Conservation (phyloP, 192 early-diverging fungal genomes). For the Entomortierella lignicola region DNA sequence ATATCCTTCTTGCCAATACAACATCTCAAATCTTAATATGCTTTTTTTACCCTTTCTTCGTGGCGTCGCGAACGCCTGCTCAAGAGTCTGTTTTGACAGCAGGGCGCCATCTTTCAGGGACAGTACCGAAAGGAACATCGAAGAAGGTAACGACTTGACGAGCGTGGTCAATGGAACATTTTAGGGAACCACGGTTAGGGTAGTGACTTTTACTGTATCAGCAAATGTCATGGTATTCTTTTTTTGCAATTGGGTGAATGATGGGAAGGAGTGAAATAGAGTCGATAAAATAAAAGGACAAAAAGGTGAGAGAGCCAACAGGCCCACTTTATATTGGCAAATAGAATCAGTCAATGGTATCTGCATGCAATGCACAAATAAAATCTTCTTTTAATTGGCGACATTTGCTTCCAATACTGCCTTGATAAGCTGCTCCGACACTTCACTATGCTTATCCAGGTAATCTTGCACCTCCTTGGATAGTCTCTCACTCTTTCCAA, state of each 20-base stretch:
- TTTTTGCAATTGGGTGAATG: too few species aligned
- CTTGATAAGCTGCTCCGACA: not conserved
- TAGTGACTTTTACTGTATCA: slow-evolving; percentile 11
- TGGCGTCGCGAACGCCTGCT: slow-evolving; percentile 27
- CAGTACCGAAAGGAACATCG: slow-evolving; percentile 17
- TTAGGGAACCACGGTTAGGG: slow-evolving; percentile 15
- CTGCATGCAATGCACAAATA: too few species aligned
- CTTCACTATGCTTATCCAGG: not conserved
- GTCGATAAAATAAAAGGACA: too few species aligned
- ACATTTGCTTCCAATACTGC: not conserved
- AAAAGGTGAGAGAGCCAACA: too few species aligned
- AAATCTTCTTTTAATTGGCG: not conserved
- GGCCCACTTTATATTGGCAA: too few species aligned
- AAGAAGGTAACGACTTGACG: slow-evolving; percentile 17
- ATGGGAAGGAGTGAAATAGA: too few species aligned
- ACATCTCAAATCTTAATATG: too few species aligned
- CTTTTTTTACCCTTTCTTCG: slow-evolving; percentile 31
- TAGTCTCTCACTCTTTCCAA: not conserved
- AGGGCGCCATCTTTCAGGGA: slow-evolving; percentile 29
- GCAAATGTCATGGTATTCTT: not conserved
- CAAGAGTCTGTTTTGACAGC: slow-evolving; percentile 25
- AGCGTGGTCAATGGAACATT: slow-evolving; percentile 1
- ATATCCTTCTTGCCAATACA: too few species aligned
- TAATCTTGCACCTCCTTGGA: not conserved
- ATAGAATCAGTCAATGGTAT: too few species aligned